A percentile compares a stretch with the other conserved stretches of the same genome.
These are phyloP conservation scores for Chernovozyma sophiae-reginae DNA, from an alignment of 1,139 yeast genomes.

Conservation along the genomic window DNA sequence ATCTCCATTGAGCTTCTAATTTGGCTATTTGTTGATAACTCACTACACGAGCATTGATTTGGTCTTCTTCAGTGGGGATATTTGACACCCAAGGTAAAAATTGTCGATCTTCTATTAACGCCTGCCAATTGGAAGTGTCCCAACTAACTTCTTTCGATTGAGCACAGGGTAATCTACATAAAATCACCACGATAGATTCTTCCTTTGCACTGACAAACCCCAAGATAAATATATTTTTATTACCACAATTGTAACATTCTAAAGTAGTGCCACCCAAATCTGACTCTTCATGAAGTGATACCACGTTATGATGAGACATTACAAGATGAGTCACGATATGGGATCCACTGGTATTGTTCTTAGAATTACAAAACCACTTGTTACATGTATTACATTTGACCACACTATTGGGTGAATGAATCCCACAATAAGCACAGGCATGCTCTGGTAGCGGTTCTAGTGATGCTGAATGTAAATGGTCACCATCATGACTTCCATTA, in stretches of 20 bases:
- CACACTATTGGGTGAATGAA: slow-evolving; percentile 61
- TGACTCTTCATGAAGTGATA: slow-evolving; percentile 72
- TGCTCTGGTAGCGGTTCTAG: slow-evolving; percentile 19
- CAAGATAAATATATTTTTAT: slow-evolving; percentile 70
- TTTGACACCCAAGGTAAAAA: slow-evolving; percentile 81
- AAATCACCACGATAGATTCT: slow-evolving; percentile 80
- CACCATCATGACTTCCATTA: background rate
- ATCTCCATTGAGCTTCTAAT: slow-evolving; percentile 80
- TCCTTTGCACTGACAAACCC: slow-evolving; percentile 89
- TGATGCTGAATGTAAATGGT: background rate
- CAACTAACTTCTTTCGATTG: slow-evolving; percentile 70
- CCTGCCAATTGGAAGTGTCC: slow-evolving; percentile 89
- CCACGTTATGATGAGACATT: slow-evolving; percentile 71
- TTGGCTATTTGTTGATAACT: slow-evolving; percentile 64
- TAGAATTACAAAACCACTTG: slow-evolving; percentile 92
- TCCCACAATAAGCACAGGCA: slow-evolving; percentile 77
- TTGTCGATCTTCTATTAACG: slow-evolving; percentile 75
- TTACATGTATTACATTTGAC: slow-evolving; percentile 75
- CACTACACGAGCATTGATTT: slow-evolving; percentile 49
- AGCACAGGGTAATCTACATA: slow-evolving; percentile 90
- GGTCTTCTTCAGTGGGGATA: slow-evolving; percentile 63
- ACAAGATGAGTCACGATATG: slow-evolving; percentile 88
- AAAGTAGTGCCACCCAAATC: slow-evolving; percentile 80
- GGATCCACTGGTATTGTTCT: slow-evolving; percentile 58
- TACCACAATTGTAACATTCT: slow-evolving; percentile 92